Base-by-base conservation (phyloP, 2,329 filamentous ascomycete species). In the Alternaria gansuensis region DNA sequence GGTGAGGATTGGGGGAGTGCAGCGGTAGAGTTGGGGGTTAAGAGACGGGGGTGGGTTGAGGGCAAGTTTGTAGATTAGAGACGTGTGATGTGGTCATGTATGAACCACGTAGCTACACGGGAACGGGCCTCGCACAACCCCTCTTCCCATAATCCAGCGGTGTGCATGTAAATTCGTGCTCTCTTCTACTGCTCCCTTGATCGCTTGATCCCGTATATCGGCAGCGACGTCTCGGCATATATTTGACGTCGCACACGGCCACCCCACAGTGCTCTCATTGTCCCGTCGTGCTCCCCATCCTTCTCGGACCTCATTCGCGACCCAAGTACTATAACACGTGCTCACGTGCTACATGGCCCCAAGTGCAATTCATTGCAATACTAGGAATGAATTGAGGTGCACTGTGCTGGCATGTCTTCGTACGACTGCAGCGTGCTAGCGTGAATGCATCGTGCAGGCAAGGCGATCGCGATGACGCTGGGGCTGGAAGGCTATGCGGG, bases 1-100 rank as follows among this genome's bases (percentile, higher is more conserved):
- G 95, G 95, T 28, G 90, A 95, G 81, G 94, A 98, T 78, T 99
- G 95, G 95, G 95, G 95, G 3, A 84, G 87, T 69, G 95, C 94
- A 21, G 95, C 95, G 5, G 95, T 99, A 33, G 95, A 99, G 83
- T 85, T 99, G 82, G 93, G 91, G 5, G 85, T 90, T 17, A 98
- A 97, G 88, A 87, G 90, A 75, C 90, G 84, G 78, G 89, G 88
- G 50, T 98, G 93, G 94, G 85, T 87, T 3, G 86, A 89, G 63
- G 93, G 93, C 43, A 84, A 80, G 75, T 82, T 87, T 67, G 74
- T 82, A 51, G 80, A 82, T 40, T 83, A 69, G 40, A 17, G 5
- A 40, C 14, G 44, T 26, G 17, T 17, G 17, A 17, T 17, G 17
- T 17, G 17, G 17, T 17, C 1, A 17, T 17, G 17, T 17, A 17